Conservation (phyloP, 179 eudicot species). For the Silene coronaria region DNA sequence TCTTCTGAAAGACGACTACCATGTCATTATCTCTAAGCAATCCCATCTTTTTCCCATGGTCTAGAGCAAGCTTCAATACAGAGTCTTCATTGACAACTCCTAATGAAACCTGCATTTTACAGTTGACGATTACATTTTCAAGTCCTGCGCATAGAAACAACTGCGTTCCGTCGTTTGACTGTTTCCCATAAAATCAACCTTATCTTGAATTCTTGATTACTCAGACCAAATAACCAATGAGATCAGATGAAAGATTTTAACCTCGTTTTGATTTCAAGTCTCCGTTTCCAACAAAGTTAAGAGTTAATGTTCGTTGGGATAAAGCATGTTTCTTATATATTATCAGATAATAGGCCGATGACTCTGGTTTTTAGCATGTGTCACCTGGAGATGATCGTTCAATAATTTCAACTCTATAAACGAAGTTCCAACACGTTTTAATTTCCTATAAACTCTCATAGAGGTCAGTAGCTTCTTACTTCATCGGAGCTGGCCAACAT, state of each 20-base stretch:
- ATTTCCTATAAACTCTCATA: background rate
- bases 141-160: background rate
- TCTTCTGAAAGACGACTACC: slow-evolving; percentile 60
- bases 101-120: slow-evolving; percentile 27
- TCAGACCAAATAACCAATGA: too few relatives aligned
- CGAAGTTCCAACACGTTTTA: background rate
- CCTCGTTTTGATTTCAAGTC: background rate
- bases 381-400: too few relatives aligned
- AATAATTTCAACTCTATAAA: too few relatives aligned
- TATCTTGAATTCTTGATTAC: background rate
- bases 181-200: background rate
- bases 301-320: too few relatives aligned
- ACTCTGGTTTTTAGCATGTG: too few relatives aligned
- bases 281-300: too few relatives aligned
- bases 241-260: background rate
- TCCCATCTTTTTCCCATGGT: slow-evolving; percentile 47
- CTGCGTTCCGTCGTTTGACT: background rate
- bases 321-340: too few relatives aligned
- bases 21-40: slow-evolving; percentile 44
- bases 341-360: too few relatives aligned
- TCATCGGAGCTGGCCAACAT: slow-evolving; percentile 45
- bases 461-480: slow-evolving; percentile 31
- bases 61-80: slow-evolving; percentile 43
- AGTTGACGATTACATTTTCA: background rate
- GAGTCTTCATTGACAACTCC: slow-evolving; percentile 48